Evolutionary conservation across 2,329 filamentous ascomycete species (phyloP).

Genomic region (Aureobasidium melanogenum): DNA sequence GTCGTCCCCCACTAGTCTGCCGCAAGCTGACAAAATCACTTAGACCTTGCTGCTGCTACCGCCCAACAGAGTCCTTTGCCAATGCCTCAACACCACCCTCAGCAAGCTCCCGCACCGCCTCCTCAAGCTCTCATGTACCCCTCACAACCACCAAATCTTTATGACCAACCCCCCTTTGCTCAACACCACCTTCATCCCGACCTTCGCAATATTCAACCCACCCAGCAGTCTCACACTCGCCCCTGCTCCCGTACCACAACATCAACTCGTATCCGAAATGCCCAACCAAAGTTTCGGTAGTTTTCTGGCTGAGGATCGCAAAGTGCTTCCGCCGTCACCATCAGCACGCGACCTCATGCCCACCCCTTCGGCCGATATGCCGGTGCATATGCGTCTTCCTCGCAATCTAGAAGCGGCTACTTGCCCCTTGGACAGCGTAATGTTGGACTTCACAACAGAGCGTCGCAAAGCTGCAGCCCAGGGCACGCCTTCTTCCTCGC

Average conservation of each 20-base stretch:
- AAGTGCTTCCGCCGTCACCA: conserved; percentile 22
- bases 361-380: conserved; percentile 22
- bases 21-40: conserved; percentile 11
- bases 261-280: background rate
- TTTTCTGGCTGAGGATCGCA: conserved; percentile 1
- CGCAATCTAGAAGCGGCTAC: conserved; percentile 53
- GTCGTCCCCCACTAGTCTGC: background rate
- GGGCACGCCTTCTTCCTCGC: conserved; percentile 54
- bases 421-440: conserved; percentile 68
- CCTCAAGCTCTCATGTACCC: conserved; percentile 11
- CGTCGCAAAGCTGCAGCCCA: conserved; percentile 57
- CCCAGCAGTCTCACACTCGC: background rate
- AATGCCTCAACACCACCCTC: conserved; percentile 1
- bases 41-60: conserved; percentile 40
- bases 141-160: background rate
- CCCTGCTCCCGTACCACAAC: background rate
- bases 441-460: conserved; percentile 69
- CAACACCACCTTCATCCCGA: conserved; percentile 26
- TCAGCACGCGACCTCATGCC: conserved; percentile 16
- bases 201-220: conserved; percentile 17
- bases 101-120: conserved; percentile 15
- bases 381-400: conserved; percentile 29
- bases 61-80: conserved; percentile 37
- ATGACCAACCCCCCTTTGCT: conserved; percentile 7
- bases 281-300: background rate